phyloP scores from a whole-genome alignment of 106 monocot species.

The Dioscorea zingiberensis region DNA sequence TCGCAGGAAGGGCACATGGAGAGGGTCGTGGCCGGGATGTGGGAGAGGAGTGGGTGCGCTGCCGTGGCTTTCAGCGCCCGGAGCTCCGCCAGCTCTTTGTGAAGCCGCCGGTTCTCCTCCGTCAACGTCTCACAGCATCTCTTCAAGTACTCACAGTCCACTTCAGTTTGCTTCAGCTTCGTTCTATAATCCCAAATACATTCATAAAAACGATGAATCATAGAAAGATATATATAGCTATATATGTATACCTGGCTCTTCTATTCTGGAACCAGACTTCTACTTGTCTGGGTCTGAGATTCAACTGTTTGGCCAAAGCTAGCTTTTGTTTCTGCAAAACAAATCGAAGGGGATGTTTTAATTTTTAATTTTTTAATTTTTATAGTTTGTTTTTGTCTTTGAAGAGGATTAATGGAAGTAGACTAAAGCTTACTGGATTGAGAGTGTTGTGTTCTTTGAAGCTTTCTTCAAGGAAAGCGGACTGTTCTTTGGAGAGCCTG shows the following conservation, averaged over 20 bases:
- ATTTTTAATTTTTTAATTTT: no score
- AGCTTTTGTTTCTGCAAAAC: slow-evolving; percentile 55
- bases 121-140: slow-evolving; percentile 50
- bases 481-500: slow-evolving; percentile 81
- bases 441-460: slow-evolving; percentile 81
- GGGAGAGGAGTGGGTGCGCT: slow-evolving; percentile 37
- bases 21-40: slow-evolving; percentile 56
- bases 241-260: slow-evolving; percentile 46
- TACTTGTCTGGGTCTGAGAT: slow-evolving; percentile 55
- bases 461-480: slow-evolving; percentile 70
- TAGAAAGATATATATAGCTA: neutral
- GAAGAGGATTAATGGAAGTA: no score
- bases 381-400: no score
- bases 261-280: slow-evolving; percentile 82
- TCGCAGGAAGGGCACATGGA: slow-evolving; percentile 65
- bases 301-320: slow-evolving; percentile 60
- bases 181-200: slow-evolving; percentile 17
- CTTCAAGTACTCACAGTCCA: slow-evolving; percentile 54
- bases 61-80: slow-evolving; percentile 40
- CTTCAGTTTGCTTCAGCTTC: slow-evolving; percentile 64
- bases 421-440: slow-evolving; percentile 44
- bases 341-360: no score
- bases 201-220: neutral
- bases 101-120: slow-evolving; percentile 52
- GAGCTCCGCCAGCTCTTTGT: slow-evolving; percentile 53